These are phyloP conservation scores for Phaeotremella skinneri DNA, from an alignment of 768 basidiomycete genomes.

Conservation along the genomic window DNA sequence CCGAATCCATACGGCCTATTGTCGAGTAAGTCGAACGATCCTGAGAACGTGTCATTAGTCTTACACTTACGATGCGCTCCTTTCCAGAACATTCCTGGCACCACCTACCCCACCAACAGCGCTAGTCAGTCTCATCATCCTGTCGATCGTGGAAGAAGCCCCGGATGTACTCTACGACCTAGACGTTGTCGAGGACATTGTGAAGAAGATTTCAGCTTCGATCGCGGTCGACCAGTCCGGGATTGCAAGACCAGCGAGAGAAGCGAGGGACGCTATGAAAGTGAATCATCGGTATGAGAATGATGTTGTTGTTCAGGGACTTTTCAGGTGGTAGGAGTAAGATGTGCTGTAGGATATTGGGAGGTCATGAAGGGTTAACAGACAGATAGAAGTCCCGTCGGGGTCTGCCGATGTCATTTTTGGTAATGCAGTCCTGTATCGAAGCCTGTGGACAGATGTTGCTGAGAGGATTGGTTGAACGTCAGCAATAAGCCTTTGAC, in stretches of 20 bases:
- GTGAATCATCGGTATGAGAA: slow-evolving; percentile 48
- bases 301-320: slow-evolving; percentile 48
- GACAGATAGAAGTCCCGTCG: too few species aligned
- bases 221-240: slow-evolving; percentile 66
- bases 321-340: slow-evolving; percentile 31
- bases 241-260: slow-evolving; percentile 75
- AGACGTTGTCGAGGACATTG: slow-evolving; percentile 62
- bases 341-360: background rate
- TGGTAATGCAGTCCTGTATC: too few species aligned
- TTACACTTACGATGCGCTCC: slow-evolving; percentile 16
- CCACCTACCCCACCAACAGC: slow-evolving; percentile 66
- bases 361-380: too few species aligned
- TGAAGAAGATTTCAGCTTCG: slow-evolving; percentile 71
- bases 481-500: too few species aligned
- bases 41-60: background rate
- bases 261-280: slow-evolving; percentile 61
- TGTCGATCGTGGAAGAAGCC: slow-evolving; percentile 50
- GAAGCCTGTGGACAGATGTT: too few species aligned
- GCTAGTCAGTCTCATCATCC: slow-evolving; percentile 45
- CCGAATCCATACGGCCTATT: slow-evolving; percentile 64
- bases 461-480: too few species aligned
- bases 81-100: slow-evolving; percentile 61
- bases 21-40: slow-evolving; percentile 67
- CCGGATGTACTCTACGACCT: slow-evolving; percentile 68
- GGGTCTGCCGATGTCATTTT: too few species aligned